phyloP scores from a whole-genome alignment of 2,329 filamentous ascomycete genomes.

The Zelopaecilomyces penicillatus region DNA sequence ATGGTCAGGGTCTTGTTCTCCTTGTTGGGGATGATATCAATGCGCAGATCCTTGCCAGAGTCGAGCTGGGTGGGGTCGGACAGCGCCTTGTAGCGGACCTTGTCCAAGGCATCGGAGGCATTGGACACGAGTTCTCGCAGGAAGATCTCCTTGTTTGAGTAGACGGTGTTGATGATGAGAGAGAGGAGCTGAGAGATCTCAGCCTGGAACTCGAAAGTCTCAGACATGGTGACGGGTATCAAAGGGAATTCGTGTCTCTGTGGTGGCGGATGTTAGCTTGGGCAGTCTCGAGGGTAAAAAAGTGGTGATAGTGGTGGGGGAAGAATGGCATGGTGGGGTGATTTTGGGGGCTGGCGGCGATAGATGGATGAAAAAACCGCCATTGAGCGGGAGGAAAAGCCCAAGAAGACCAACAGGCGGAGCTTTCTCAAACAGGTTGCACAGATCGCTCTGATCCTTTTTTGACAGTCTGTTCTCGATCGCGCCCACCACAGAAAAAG shows the following conservation, averaged over 20 bases:
- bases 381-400: too few species aligned
- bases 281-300: neutral
- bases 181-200: conserved; percentile 99
- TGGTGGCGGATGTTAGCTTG: conserved; percentile 12
- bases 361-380: conserved; percentile 4
- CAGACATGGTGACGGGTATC: conserved; percentile 63
- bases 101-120: conserved; percentile 97
- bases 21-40: conserved; percentile 98
- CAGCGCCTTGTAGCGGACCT: conserved; percentile 98
- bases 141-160: conserved; percentile 99
- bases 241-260: conserved; percentile 24
- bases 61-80: conserved; percentile 97
- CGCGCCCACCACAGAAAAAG: too few species aligned
- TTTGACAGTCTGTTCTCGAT: too few species aligned
- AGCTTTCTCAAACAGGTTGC: too few species aligned
- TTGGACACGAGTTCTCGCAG: conserved; percentile 97
- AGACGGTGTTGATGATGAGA: conserved; percentile 99
- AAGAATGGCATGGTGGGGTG: neutral
- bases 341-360: neutral
- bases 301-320: too few species aligned
- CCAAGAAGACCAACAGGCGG: too few species aligned
- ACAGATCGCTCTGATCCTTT: too few species aligned
- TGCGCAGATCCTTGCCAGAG: conserved; percentile 92
- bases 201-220: conserved; percentile 99
- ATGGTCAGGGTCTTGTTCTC: conserved; percentile 96